Percentiles rank a stretch among this genome's conserved stretches.
These are phyloP conservation scores for Mortierella sp. DNA, from an alignment of 371 early-diverging fungal genomes.

Conservation along the genomic window DNA sequence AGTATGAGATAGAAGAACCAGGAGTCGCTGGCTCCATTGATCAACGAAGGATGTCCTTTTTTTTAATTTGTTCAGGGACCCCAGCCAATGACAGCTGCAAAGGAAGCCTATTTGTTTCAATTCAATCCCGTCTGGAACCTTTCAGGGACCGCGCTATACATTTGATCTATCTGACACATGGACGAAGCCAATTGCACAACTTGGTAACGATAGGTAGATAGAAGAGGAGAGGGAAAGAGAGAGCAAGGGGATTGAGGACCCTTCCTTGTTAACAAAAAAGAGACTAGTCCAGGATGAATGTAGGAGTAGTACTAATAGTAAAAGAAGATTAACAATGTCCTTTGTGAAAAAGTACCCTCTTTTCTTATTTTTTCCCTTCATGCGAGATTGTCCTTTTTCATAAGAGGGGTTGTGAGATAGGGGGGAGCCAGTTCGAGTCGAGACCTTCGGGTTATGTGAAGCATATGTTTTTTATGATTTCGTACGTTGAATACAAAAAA, in stretches of 20 bases:
- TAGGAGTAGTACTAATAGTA: not conserved
- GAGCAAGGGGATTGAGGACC: not conserved
- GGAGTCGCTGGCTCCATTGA: no score
- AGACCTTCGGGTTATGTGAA: not conserved
- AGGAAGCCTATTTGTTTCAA: not conserved
- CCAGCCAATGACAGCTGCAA: not conserved
- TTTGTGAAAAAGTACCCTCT: no score
- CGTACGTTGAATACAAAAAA: not conserved
- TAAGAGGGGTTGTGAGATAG: no score
- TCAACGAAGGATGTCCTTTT: no score
- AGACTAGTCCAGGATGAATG: no score
- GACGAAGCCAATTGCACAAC: no score
- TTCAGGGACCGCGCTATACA: not conserved
- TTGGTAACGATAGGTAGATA: no score
- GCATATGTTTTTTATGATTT: not conserved
- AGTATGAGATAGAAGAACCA: no score
- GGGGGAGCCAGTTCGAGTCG: not conserved
- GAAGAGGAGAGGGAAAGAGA: not conserved
- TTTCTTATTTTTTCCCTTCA: no score
- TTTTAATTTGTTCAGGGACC: not conserved
- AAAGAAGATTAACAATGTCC: no score
- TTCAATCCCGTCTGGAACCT: not conserved
- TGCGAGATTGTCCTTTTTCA: no score
- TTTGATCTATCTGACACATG: not conserved
- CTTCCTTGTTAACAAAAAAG: not conserved